phyloP scores from a whole-genome alignment of 176 grass and related monocot genomes.

The Urochloa ruziziensis region DNA sequence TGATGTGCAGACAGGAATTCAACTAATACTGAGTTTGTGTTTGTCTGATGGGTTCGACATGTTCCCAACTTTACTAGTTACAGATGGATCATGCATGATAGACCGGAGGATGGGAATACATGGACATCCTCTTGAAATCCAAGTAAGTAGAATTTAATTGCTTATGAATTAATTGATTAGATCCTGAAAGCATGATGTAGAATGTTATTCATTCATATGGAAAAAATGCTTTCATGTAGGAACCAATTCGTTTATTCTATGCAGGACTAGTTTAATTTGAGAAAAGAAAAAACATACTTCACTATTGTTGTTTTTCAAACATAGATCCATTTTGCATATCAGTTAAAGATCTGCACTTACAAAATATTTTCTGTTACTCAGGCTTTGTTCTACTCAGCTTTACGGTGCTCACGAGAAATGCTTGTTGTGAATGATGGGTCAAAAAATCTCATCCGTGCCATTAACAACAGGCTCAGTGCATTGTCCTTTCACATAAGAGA shows the following conservation, averaged over 20 bases:
- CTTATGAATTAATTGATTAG: background rate
- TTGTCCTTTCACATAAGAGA: conserved; percentile 84
- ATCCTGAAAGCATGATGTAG: background rate
- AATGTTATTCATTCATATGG: background rate
- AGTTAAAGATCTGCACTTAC: conserved; percentile 6
- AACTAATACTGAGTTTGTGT: conserved; percentile 71
- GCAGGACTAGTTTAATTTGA: background rate
- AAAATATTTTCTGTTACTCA: conserved; percentile 25
- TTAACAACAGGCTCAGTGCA: conserved; percentile 82
- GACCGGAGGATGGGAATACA: conserved; percentile 88
- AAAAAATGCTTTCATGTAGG: background rate
- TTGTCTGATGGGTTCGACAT: conserved; percentile 85
- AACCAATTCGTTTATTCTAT: background rate
- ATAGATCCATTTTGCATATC: background rate
- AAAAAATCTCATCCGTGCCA: conserved; percentile 62
- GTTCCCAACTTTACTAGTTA: conserved; percentile 82
- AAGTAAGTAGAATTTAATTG: conserved; percentile 43
- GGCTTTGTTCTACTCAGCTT: conserved; percentile 80
- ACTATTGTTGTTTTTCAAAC: background rate
- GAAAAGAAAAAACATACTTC: background rate
- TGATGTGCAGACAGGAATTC: conserved; percentile 82
- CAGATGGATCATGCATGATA: conserved; percentile 90
- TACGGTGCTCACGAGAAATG: conserved; percentile 79
- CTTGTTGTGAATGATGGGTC: conserved; percentile 60
- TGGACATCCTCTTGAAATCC: conserved; percentile 88